A percentile compares a stretch with the other conserved stretches of the same genome.
These are phyloP conservation scores for Daldinia concentrica DNA, from an alignment of 495 filamentous ascomycete species.

Conservation along the genomic window DNA sequence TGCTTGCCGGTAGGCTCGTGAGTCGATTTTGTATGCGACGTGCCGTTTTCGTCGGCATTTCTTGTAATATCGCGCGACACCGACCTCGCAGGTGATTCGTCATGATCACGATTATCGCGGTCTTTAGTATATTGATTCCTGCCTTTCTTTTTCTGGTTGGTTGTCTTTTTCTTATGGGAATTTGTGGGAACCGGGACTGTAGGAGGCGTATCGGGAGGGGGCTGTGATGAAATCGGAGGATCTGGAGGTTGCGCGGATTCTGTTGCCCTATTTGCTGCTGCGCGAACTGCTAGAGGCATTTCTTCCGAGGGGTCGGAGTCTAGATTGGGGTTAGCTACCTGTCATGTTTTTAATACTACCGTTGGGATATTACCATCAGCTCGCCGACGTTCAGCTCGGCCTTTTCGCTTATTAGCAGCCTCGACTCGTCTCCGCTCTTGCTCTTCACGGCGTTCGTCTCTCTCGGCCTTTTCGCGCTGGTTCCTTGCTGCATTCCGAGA, in stretches of 20 bases:
- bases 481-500: constrained; percentile 71
- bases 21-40: constrained; percentile 35
- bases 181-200: constrained; percentile 53
- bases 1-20: constrained; percentile 46
- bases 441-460: constrained; percentile 79
- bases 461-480: constrained; percentile 76
- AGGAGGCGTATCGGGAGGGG: constrained; percentile 64
- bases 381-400: constrained; percentile 73
- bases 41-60: constrained; percentile 52
- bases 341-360: constrained; percentile 28
- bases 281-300: constrained; percentile 57
- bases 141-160: constrained; percentile 73
- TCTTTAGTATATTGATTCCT: constrained; percentile 90
- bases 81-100: constrained; percentile 72
- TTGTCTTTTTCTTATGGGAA: constrained; percentile 72
- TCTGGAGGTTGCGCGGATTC: constrained; percentile 47
- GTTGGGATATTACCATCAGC: constrained; percentile 71
- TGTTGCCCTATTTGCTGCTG: constrained; percentile 45
- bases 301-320: constrained; percentile 71
- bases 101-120: constrained; percentile 66
- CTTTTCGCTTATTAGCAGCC: constrained; percentile 77
- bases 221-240: constrained; percentile 55
- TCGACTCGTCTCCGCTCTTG: constrained; percentile 74
- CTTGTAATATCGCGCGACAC: constrained; percentile 68
- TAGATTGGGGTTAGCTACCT: constrained; percentile 50